Base-by-base conservation (phyloP, 768 basidiomycete genomes). In the Suillus subluteus region DNA sequence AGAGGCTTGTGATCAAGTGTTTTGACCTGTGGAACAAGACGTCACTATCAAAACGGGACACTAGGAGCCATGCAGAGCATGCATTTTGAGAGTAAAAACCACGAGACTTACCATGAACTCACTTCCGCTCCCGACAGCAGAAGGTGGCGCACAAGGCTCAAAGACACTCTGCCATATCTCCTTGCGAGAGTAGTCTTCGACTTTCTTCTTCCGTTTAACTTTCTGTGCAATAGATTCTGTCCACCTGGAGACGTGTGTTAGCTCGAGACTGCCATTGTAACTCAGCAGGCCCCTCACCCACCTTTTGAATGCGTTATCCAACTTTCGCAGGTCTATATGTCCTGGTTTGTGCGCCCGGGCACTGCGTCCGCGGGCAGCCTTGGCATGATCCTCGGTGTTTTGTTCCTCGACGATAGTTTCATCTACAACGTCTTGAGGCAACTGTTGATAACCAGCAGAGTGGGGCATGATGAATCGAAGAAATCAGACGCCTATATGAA, bases 221-320 rank as follows among this genome's bases (percentile, higher is more conserved):
- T 91, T 92, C 79, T 93, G 89, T 1, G 93, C 90, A 70, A 95
- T 94, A 63, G 90, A 91, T 71, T 91, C 88, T 15, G 93, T 95
- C 93, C 93, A 95, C 74, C 91, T 92, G 65, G 18, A 46, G 48
- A 67, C 32, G 26, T 52, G 13, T 63, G 54, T 12, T 48, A 59
- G 58, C 40, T 56, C 63, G 61, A 48, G 43, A 40, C 37, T 62
- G 15, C 26, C 6, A 23, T 63, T 43, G 50, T n/a, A 58, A 40
- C 62, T 11, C 30, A 50, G 50, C 40, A 32, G 48, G 38, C 66
- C 26, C 26, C 40, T 12, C 55, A 52, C 81, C 50, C 58, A 88
- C 89, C 91, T 84, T 78, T 94, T 94, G 81, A 95, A 95, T 7
- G 93, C 93, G 73, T 83, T 86, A 74, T 95, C 93, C 65, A 95